A percentile compares a stretch with the other conserved stretches of the same genome.
Conservation (phyloP, 192 early-diverging fungal species). For the Nowakowskiella sp. region DNA sequence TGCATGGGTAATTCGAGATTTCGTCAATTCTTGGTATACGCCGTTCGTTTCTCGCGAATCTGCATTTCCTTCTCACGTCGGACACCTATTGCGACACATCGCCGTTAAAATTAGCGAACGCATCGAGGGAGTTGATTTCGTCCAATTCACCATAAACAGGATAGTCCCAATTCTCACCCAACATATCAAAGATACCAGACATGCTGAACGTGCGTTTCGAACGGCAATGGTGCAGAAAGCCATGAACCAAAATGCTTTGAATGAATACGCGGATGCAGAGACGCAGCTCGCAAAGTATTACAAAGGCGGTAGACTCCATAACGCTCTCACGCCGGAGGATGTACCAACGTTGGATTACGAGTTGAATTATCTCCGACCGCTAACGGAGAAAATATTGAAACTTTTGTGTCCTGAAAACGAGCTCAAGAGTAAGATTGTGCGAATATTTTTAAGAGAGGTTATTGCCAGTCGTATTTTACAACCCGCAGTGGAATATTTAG, state of each 20-base stretch:
- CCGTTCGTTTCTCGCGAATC: slow-evolving; percentile 34
- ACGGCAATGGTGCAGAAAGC: slow-evolving; percentile 6
- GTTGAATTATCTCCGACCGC: slow-evolving; percentile 52
- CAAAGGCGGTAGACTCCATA: slow-evolving; percentile 46
- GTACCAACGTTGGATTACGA: no score
- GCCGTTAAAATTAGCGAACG: slow-evolving; percentile 27
- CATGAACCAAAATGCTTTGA: slow-evolving; percentile 36
- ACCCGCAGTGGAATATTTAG: slow-evolving; percentile 56
- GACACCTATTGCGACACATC: slow-evolving; percentile 36
- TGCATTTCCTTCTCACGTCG: slow-evolving; percentile 37
- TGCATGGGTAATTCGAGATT: slow-evolving; percentile 44
- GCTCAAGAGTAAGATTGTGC: slow-evolving; percentile 46
- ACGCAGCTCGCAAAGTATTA: slow-evolving; percentile 49
- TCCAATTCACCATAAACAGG: slow-evolving; percentile 49
- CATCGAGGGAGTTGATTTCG: slow-evolving; percentile 48
- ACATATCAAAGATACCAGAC: slow-evolving; percentile 58
- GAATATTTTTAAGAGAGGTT: slow-evolving; percentile 66
- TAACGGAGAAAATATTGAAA: slow-evolving; percentile 56
- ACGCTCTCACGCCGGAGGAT: slow-evolving; percentile 23
- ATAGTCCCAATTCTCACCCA: slow-evolving; percentile 62
- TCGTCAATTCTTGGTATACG: slow-evolving; percentile 49
- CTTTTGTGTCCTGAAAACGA: slow-evolving; percentile 55
- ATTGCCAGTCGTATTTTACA: slow-evolving; percentile 58
- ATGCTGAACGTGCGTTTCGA: slow-evolving; percentile 46
- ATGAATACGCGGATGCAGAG: slow-evolving; percentile 47